phyloP scores from a whole-genome alignment of 306 rosid genomes.

The Malus sieversii region DNA sequence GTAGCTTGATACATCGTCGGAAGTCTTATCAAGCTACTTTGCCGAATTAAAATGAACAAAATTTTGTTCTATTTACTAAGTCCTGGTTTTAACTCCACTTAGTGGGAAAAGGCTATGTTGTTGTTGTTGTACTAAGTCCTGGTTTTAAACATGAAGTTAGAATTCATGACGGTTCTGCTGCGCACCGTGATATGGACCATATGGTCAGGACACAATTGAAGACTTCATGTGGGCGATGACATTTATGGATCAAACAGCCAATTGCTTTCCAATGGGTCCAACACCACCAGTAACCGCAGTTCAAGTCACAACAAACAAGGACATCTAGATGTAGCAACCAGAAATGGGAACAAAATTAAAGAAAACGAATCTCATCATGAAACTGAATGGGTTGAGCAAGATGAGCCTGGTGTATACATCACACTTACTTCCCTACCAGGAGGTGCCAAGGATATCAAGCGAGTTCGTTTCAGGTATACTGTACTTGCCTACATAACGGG shows the following conservation, averaged over 20 bases:
- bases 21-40: too few species aligned
- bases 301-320: conserved; percentile 56
- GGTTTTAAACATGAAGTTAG: too few species aligned
- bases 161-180: too few species aligned
- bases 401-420: conserved; percentile 91
- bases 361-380: conserved; percentile 69
- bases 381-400: conserved; percentile 96
- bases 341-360: conserved; percentile 75
- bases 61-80: too few species aligned
- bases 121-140: too few species aligned
- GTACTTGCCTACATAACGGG: background rate
- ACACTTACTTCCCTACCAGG: conserved; percentile 90
- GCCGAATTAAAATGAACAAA: too few species aligned
- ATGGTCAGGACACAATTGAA: too few species aligned
- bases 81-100: too few species aligned
- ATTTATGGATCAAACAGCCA: conserved; percentile 33
- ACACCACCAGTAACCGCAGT: conserved; percentile 43
- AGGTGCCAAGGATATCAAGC: conserved; percentile 81
- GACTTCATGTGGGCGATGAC: too few species aligned
- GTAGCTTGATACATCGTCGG: too few species aligned
- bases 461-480: conserved; percentile 93
- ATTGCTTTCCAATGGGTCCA: conserved; percentile 60
- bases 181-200: too few species aligned
- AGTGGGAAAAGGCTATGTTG: too few species aligned
- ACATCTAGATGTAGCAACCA: conserved; percentile 52